Evolutionary conservation across 768 basidiomycete species (phyloP), one percentile per base, ranked within the genome.

Genomic region (Russula sp.): DNA sequence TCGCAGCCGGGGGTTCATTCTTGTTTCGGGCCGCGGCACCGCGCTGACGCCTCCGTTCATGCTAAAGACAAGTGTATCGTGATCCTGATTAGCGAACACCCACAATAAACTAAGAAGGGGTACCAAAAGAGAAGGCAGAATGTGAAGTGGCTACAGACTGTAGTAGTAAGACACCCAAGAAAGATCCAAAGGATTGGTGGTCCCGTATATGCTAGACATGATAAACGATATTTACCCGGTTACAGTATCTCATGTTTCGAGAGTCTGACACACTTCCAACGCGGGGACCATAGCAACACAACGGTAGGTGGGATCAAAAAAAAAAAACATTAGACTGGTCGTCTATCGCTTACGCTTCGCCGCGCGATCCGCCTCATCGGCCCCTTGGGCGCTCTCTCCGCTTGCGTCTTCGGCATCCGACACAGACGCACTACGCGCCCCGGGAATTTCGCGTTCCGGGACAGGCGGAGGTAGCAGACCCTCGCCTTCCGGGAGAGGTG

Each of bases 381-480:
- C 16, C 1, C 52, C 63, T 7, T 49, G 53, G 0, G 63, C 53
- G n/a, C 63, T 60, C 18, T 64, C 63, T 11, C 58, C 63, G 22
- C 63, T 64, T 5, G 53, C 63, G n/a, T 64, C 63, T 49, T 64
- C 63, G 34, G 54, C 63, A 14, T 64, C 63, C 1, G 63, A 64
- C 34, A 60, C 54, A 27, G 63, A 64, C 1, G 63, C 63, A 16
- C 63, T 64, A n/a, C 63, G 63, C 13, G 58, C 58, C 3, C 63
- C 59, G 3, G 22, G 54, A 27, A 64, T 2, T 14, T 63, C 62
- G 8, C 31, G 62, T 8, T 56, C 63, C 39, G 63, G 58, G 40
- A n/a, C 47, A 20, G 57, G 62, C 10, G 62, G 57, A 20, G 52
- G 45, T 6, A 22, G 45, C 16, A 47, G 18, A 16, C n/a, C 47